Conservation (phyloP, 2,329 filamentous ascomycete genomes). For the Rutstroemia sp. region DNA sequence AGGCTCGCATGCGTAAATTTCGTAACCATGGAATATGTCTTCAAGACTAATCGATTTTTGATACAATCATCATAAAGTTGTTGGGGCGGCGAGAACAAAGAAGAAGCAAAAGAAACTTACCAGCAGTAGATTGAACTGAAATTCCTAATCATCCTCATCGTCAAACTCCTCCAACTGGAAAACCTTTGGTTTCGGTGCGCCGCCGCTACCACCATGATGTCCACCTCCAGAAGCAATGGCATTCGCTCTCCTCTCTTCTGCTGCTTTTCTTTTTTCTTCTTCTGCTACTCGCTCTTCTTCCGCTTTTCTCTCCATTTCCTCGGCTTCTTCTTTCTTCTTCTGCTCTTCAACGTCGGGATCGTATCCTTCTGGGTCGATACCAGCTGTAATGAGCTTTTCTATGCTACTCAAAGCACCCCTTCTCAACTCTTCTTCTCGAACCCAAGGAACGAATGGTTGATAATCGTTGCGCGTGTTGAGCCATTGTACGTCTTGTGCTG, state of each 20-base stretch:
- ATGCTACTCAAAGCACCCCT: conserved; percentile 58
- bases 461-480: conserved; percentile 46
- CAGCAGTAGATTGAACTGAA: neutral
- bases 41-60: conserved; percentile 97
- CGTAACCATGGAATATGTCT: conserved; percentile 90
- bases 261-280: conserved; percentile 25
- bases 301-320: conserved; percentile 24
- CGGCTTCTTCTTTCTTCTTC: conserved; percentile 23
- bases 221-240: neutral
- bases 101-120: conserved; percentile 1
- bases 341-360: conserved; percentile 41
- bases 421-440: conserved; percentile 60
- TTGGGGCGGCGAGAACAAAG: neutral
- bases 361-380: conserved; percentile 52
- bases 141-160: conserved; percentile 30
- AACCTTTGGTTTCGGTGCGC: conserved; percentile 29
- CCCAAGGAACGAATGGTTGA: conserved; percentile 69
- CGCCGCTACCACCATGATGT: conserved; percentile 9
- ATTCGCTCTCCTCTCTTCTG: conserved; percentile 20
- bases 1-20: conserved; percentile 64
- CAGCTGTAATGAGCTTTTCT: conserved; percentile 54
- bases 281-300: conserved; percentile 26
- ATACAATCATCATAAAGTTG: conserved; percentile 57
- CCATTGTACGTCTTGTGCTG: conserved; percentile 31
- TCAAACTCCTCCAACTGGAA: conserved; percentile 36